These are phyloP conservation scores for Cucumis variabilis DNA, from an alignment of 331 rosid species.

Conservation along the genomic window DNA sequence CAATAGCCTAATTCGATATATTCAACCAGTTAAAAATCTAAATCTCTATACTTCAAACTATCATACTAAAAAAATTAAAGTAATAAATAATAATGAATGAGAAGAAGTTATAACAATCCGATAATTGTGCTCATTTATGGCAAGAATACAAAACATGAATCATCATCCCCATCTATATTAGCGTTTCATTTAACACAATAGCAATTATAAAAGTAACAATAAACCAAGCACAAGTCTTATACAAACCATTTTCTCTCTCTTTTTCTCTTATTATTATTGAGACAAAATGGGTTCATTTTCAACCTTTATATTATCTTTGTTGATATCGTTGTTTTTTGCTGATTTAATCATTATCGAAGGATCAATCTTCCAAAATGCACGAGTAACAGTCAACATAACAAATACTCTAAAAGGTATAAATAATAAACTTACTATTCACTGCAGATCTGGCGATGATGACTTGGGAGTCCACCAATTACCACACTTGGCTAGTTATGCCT, in stretches of 20 bases:
- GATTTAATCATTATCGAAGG: not conserved
- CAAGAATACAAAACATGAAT: not conserved
- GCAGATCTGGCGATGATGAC: slow-evolving; percentile 12
- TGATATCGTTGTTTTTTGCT: not conserved
- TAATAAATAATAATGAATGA: too few relatives aligned
- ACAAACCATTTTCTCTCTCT: not conserved
- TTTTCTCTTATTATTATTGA: not conserved
- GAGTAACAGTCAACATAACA: not conserved
- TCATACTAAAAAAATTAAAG: too few relatives aligned
- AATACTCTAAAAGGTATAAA: not conserved
- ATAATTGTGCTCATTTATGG: not conserved
- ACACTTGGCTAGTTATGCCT: not conserved
- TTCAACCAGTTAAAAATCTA: too few relatives aligned
- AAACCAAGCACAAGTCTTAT: not conserved
- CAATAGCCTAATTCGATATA: too few relatives aligned
- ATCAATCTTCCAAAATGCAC: not conserved
- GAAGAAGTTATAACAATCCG: too few relatives aligned
- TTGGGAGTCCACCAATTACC: not conserved
- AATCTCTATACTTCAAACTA: too few relatives aligned
- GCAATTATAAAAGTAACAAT: not conserved
- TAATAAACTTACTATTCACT: not conserved
- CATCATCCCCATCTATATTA: too few relatives aligned
- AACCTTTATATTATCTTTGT: not conserved
- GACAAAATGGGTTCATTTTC: not conserved
- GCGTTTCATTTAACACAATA: too few relatives aligned